Evolutionary conservation across 371 early-diverging fungal species (phyloP), one percentile per base, ranked within the genome.

Genomic region (Syncephalastrum sp.): DNA sequence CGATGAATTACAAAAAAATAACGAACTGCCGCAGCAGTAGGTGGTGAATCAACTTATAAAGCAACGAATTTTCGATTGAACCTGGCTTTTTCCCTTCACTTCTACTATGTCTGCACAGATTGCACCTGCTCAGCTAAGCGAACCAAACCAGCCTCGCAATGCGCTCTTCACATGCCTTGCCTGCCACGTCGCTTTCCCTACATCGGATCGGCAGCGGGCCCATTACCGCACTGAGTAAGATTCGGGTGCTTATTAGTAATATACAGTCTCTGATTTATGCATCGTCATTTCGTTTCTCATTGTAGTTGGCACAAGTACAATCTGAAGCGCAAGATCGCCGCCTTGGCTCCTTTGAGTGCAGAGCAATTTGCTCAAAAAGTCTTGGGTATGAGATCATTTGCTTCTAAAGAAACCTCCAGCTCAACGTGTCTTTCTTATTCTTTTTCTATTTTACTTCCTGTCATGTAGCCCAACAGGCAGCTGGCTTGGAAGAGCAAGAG

Each of bases 231-330:
- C 88, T 43, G 95, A 94, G 82, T 75, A 75, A 70, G 59, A 45
- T 43, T 8, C 49, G 15, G 12, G 46, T 15, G 21, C 42, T 45
- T 53, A 23, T 21, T 24, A 29, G 41, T 14, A 2, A 45, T 13
- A 10, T n/a, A 19, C 38, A 41, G 24, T 43, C 15, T 13, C 15
- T 45, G 17, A n/a, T 50, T 19, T 27, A 29, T 23, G 23, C 48
- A 17, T 52, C 42, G 43, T n/a, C 17, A 38, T 42, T n/a, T n/a
- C n/a, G n/a, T n/a, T n/a, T 42, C 17, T 33, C 15, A 17, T 17
- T 29, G 16, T 54, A 75, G 77, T 53, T 93, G 92, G 92, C 95
- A 94, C 73, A 81, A 92, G 42, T 94, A 94, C 74, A 94, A 94
- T 68, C 77, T 94, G 57, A 92, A 93, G 67, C 82, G 93, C 63